Percentiles rank a stretch among this genome's conserved stretches.
These are phyloP conservation scores for Tuber microsphaerosporum DNA, from an alignment of 495 filamentous ascomycete species.

Conservation along the genomic window DNA sequence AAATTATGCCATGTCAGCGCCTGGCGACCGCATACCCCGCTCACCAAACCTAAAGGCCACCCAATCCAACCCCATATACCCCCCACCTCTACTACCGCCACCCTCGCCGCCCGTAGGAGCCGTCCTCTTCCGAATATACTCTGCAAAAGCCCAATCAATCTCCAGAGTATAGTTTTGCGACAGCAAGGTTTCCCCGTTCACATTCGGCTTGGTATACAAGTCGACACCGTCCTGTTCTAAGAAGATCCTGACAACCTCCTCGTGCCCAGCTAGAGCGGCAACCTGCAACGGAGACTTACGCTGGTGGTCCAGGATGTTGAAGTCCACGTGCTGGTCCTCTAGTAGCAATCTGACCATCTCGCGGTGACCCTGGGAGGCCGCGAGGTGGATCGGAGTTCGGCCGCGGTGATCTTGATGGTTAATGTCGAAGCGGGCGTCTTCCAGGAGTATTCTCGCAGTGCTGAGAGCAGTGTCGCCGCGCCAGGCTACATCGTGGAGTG, in stretches of 20 bases:
- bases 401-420: background rate
- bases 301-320: background rate
- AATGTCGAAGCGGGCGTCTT: background rate
- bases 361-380: background rate
- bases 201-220: background rate
- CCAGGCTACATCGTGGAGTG: background rate
- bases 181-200: background rate
- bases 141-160: background rate
- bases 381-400: background rate
- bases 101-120: background rate
- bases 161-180: background rate
- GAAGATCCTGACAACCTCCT: background rate
- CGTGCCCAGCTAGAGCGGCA: background rate
- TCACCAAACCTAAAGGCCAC: background rate
- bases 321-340: background rate
- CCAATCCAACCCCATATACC: background rate
- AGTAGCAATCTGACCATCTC: background rate
- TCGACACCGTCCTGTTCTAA: background rate
- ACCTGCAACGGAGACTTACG: background rate
- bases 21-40: background rate
- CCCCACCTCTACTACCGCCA: background rate
- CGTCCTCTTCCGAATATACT: background rate
- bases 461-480: background rate
- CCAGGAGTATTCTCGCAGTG: background rate
- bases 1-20: background rate